Conservation (phyloP, 1,139 yeast species). For the Magnusiomyces suaveolens region DNA sequence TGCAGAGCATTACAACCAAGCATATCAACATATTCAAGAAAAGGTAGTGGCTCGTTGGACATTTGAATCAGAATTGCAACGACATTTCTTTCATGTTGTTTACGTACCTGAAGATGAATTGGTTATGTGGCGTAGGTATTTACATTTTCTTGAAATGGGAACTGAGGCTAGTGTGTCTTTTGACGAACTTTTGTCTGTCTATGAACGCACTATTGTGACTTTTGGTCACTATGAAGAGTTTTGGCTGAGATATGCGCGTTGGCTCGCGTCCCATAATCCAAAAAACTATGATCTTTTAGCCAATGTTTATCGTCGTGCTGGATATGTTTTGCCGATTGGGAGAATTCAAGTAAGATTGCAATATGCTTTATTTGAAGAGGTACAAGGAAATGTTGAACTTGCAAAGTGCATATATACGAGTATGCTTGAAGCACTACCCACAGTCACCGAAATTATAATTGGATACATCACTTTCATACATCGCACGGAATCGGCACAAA, state of each 20-base stretch:
- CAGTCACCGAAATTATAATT: slow-evolving; percentile 26
- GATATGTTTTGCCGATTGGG: slow-evolving; percentile 28
- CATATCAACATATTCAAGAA: slow-evolving; percentile 39
- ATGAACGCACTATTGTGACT: slow-evolving; percentile 42
- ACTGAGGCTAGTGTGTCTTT: neutral
- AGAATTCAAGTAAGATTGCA: slow-evolving; percentile 28
- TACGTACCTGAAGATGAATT: slow-evolving; percentile 40
- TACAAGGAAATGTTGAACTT: slow-evolving; percentile 22
- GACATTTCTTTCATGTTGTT: slow-evolving; percentile 44
- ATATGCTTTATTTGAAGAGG: slow-evolving; percentile 29
- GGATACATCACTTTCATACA: slow-evolving; percentile 11
- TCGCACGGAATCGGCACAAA: slow-evolving; percentile 15
- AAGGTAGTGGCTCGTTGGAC: slow-evolving; percentile 47
- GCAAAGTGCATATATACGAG: slow-evolving; percentile 26
- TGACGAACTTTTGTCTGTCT: slow-evolving; percentile 30
- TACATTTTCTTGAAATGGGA: slow-evolving; percentile 43
- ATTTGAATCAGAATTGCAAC: slow-evolving; percentile 47
- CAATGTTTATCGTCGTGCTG: slow-evolving; percentile 26
- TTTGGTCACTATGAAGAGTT: slow-evolving; percentile 46
- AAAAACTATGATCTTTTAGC: slow-evolving; percentile 19
- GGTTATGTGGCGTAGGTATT: slow-evolving; percentile 50
- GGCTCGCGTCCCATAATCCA: slow-evolving; percentile 28
- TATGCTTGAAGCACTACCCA: slow-evolving; percentile 26
- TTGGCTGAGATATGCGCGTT: slow-evolving; percentile 55
- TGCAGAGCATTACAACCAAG: slow-evolving; percentile 5